Percentiles rank a stretch among this genome's conserved stretches.
Evolutionary conservation across 2,329 filamentous ascomycete genomes (phyloP).

Genomic region (Fusarium tupiense): DNA sequence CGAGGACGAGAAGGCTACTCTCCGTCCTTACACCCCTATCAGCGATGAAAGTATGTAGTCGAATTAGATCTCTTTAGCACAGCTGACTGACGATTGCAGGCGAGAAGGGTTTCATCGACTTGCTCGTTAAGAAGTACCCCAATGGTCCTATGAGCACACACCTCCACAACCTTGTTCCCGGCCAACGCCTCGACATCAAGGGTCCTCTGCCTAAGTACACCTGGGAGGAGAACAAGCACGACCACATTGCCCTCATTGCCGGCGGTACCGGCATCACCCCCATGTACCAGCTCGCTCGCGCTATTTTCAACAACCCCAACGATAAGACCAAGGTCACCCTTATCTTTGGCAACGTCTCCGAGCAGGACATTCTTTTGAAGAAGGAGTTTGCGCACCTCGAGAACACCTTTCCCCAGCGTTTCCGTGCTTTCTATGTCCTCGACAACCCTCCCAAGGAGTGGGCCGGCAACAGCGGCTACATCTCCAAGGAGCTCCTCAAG

Average conservation of each 20-base stretch:
- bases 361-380: slow-evolving; percentile 93
- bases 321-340: slow-evolving; percentile 99
- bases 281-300: slow-evolving; percentile 93
- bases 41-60: slow-evolving; percentile 77
- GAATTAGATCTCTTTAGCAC: neutral
- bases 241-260: slow-evolving; percentile 87
- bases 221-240: slow-evolving; percentile 91
- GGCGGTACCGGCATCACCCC: slow-evolving; percentile 97
- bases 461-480: slow-evolving; percentile 79
- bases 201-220: slow-evolving; percentile 94
- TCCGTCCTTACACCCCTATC: slow-evolving; percentile 92
- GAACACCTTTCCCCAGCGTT: slow-evolving; percentile 94
- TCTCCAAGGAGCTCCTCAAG: slow-evolving; percentile 93
- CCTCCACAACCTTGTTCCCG: slow-evolving; percentile 82
- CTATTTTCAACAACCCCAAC: slow-evolving; percentile 94
- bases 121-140: slow-evolving; percentile 92
- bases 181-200: slow-evolving; percentile 90
- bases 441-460: slow-evolving; percentile 85
- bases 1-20: slow-evolving; percentile 84
- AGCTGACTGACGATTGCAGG: slow-evolving; percentile 58
- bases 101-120: slow-evolving; percentile 81
- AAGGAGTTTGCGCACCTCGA: slow-evolving; percentile 86
- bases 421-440: slow-evolving; percentile 93
- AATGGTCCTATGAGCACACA: slow-evolving; percentile 92
- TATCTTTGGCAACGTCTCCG: slow-evolving; percentile 87